A percentile compares a stretch with the other conserved stretches of the same genome.
Conservation (phyloP, 345 rosid genomes). For the Hypericum androsaemum region DNA sequence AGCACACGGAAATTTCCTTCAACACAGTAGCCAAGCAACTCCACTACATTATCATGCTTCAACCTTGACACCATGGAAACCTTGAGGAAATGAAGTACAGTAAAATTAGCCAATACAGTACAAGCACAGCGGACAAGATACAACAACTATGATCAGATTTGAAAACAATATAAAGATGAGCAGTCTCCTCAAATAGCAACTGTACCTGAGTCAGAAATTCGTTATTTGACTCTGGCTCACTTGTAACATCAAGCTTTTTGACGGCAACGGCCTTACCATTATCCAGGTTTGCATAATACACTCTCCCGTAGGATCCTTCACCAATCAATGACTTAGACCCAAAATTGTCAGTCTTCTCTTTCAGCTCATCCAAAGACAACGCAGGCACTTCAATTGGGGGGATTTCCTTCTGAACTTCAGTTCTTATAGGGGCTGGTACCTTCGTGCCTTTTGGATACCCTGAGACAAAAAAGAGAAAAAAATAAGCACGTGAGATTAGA, state of each 20-base stretch:
- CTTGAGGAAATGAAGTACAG: background rate
- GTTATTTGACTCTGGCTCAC: conserved; percentile 61
- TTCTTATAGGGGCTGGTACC: conserved; percentile 42
- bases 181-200: conserved; percentile 2
- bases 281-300: conserved; percentile 59
- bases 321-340: conserved; percentile 95
- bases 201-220: conserved; percentile 88
- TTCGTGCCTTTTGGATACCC: conserved; percentile 47
- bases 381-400: conserved; percentile 82
- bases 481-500: too few species aligned
- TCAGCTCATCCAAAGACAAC: conserved; percentile 61
- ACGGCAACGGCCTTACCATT: conserved; percentile 70
- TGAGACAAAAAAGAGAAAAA: conserved; percentile 16
- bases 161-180: too few species aligned
- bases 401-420: conserved; percentile 52
- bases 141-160: too few species aligned
- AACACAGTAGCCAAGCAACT: conserved; percentile 9
- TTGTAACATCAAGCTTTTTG: conserved; percentile 80
- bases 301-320: conserved; percentile 98
- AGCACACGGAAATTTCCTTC: conserved; percentile 9
- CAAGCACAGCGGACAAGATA: too few species aligned
- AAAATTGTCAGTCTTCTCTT: conserved; percentile 86
- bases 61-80: conserved; percentile 10
- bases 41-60: conserved; percentile 8
- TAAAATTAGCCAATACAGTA: too few species aligned